Conservation (phyloP, 202 grass and related monocot genomes). For the Saccharum hybrid region DNA sequence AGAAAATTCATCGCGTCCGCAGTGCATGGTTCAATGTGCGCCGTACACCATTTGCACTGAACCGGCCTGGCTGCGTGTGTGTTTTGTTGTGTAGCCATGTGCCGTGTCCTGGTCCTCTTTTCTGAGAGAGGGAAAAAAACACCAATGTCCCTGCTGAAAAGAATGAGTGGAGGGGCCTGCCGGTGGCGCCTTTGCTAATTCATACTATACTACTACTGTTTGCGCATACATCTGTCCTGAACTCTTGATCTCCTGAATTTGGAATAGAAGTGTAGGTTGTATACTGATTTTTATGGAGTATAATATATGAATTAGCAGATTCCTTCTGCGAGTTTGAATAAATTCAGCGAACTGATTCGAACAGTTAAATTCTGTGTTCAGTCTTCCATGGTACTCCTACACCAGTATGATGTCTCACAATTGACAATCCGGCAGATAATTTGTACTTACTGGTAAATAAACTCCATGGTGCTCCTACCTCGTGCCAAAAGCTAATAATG, state of each 20-base stretch:
- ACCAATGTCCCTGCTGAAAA: background rate
- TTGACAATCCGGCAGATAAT: background rate
- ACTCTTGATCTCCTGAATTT: background rate
- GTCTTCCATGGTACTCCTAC: background rate
- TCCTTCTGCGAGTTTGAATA: background rate
- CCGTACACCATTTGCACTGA: background rate
- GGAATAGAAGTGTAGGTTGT: too few species aligned
- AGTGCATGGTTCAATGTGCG: background rate
- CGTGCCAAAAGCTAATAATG: background rate
- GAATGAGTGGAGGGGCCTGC: background rate
- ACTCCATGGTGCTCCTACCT: background rate
- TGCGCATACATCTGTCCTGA: background rate
- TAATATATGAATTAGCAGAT: too few species aligned
- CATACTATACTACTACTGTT: background rate
- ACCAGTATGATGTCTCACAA: too few species aligned
- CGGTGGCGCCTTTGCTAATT: background rate
- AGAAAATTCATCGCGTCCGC: conserved; percentile 6
- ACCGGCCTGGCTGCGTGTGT: background rate
- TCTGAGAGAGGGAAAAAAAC: background rate
- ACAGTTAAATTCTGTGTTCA: background rate
- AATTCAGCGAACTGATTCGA: background rate
- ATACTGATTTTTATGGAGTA: too few species aligned
- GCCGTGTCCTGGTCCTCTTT: background rate
- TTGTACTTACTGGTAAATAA: background rate
- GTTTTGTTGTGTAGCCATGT: conserved; percentile 41